A percentile compares a stretch with the other conserved stretches of the same genome.
These are phyloP conservation scores for Lizonia empirigonia DNA, from an alignment of 2,329 filamentous ascomycete genomes.

Conservation along the genomic window DNA sequence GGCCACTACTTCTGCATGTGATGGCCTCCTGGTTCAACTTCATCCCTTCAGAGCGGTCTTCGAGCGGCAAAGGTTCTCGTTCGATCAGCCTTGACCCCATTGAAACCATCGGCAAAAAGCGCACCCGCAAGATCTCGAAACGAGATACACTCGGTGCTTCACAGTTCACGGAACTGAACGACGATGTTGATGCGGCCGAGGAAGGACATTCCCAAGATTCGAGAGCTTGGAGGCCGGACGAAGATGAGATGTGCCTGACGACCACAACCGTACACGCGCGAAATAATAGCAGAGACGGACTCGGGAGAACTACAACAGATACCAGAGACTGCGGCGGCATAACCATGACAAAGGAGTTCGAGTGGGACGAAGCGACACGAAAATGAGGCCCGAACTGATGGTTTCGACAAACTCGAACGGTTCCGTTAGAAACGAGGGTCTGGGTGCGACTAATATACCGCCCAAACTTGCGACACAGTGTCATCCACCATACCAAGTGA, in stretches of 20 bases:
- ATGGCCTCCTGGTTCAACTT: constrained; percentile 17
- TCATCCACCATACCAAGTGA: too few species aligned
- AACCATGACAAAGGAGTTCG: constrained; percentile 27
- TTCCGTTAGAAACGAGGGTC: too few species aligned
- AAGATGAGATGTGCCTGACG: constrained; percentile 30
- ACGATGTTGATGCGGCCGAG: constrained; percentile 1
- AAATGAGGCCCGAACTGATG: too few species aligned
- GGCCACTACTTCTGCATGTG: constrained; percentile 25
- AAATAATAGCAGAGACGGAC: constrained; percentile 6
- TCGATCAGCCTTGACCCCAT: constrained; percentile 18
- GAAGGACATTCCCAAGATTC: constrained; percentile 5
- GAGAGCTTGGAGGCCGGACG: constrained; percentile 25
- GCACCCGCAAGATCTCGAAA: constrained; percentile 26
- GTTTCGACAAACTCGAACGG: too few species aligned
- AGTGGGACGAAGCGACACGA: constrained; percentile 23
- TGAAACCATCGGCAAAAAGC: constrained; percentile 32
- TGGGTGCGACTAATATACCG: too few species aligned
- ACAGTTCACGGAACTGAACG: constrained; percentile 14
- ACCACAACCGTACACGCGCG: constrained; percentile 21
- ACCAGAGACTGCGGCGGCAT: constrained; percentile 17
- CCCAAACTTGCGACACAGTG: too few species aligned
- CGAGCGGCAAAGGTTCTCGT: constrained; percentile 6
- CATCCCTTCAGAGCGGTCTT: constrained; percentile 18
- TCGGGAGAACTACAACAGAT: not conserved
- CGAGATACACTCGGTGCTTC: constrained; percentile 23